A percentile compares a stretch with the other conserved stretches of the same genome.
Evolutionary conservation across 139 green algal genomes (phyloP).

Genomic region (Mesotaenium endlicherianum): DNA sequence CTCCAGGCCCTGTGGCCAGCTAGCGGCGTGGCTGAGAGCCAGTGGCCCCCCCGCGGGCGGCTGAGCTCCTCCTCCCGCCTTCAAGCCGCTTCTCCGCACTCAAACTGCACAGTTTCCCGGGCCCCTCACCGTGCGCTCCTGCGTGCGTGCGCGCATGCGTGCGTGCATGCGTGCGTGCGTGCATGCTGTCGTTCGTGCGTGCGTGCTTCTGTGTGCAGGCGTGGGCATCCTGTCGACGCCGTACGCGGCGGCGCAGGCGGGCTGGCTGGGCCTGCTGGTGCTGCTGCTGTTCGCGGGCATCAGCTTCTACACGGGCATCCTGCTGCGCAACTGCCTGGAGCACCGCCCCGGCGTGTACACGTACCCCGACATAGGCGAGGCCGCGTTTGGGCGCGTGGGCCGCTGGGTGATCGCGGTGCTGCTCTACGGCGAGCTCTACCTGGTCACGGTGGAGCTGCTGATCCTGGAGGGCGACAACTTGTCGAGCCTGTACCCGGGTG

Average conservation of each 20-base stretch:
- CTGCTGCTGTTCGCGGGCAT: conserved; percentile 36
- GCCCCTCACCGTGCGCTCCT: too few relatives aligned
- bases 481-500: conserved; percentile 15
- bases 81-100: too few relatives aligned
- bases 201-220: conserved; percentile 15
- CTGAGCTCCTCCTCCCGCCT: too few relatives aligned
- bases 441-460: conserved; percentile 33
- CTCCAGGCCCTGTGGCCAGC: too few relatives aligned
- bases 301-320: conserved; percentile 43
- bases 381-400: conserved; percentile 35
- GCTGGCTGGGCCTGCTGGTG: conserved; percentile 33
- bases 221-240: conserved; percentile 50
- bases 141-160: too few relatives aligned
- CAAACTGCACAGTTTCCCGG: too few relatives aligned
- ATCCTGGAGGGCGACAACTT: conserved; percentile 53
- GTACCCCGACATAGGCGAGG: conserved; percentile 46
- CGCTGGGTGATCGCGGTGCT: conserved; percentile 14
- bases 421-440: conserved; percentile 41
- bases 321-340: conserved; percentile 41
- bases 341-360: conserved; percentile 11
- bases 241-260: conserved; percentile 21
- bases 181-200: too few relatives aligned
- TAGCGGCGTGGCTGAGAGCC: too few relatives aligned
- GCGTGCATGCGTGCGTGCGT: too few relatives aligned
- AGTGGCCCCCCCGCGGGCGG: too few relatives aligned